Evolutionary conservation across 164 flowering plant species (phyloP), one percentile per base, ranked within the genome.

Genomic region (Warburgia ugandensis): DNA sequence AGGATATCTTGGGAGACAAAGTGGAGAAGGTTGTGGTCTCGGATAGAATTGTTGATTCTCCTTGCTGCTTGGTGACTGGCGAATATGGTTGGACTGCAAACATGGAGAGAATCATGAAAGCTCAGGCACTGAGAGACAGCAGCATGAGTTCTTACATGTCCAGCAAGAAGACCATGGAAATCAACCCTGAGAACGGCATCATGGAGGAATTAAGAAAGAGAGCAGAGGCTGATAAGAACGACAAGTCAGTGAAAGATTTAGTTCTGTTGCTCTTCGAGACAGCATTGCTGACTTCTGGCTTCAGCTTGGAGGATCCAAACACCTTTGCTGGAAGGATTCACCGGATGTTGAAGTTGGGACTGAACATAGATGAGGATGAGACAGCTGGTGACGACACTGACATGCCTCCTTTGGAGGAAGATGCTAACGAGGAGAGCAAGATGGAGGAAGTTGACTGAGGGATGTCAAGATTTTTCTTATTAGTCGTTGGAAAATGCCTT

Each of bases 371-470:
- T 19, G 60, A 56, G 44, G 58, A 54, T 14, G 60, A 48, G 30
- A 39, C 25, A 4, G 48, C 37, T 38, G 56, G 5, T 0, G 63
- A 44, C 0, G 63, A 56, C 21, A 19, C 45, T 13, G 60, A 56
- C 23, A 56, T 50, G 63, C 56, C 55, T 10, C 40, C 55, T 5
- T 40, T 49, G 3, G 62, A 57, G 21, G 68, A 64, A 14, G 68
- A 59, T 10, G 57, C 42, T 42, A 52, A 49, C 6, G 68, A 58
- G 58, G 68, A 36, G 28, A 64, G 68, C 63, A 64, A 54, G 63
- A 64, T 64, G 68, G 68, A 64, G 46, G 68, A 64, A 30, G 68
- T 58, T 12, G 68, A 63, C 21, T 64, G 23, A 43, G 45, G 14
- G 1, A n/a, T n/a, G n/a, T n/a, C n/a, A n/a, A n/a, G n/a, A n/a